phyloP scores from a whole-genome alignment of 1,139 yeast genomes.

The Protomyces arabidopsidicola region DNA sequence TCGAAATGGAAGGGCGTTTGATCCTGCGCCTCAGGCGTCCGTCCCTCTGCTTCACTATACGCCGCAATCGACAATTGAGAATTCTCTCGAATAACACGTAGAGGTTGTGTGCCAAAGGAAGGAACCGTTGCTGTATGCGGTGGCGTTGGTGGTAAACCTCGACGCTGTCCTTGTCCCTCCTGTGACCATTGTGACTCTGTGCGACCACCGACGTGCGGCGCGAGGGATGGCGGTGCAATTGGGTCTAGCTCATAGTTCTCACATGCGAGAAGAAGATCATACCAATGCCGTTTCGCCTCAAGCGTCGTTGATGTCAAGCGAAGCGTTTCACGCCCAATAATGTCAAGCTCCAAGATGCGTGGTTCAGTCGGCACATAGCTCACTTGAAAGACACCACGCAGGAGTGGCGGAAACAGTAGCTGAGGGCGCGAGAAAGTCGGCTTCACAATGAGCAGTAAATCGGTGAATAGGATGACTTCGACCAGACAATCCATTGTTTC shows the following conservation, averaged over 20 bases:
- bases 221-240: conserved; percentile 8
- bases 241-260: conserved; percentile 21
- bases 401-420: conserved; percentile 18
- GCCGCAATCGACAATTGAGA: conserved; percentile 23
- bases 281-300: conserved; percentile 14
- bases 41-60: conserved; percentile 16
- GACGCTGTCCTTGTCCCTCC: background rate
- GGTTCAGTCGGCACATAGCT: conserved; percentile 12
- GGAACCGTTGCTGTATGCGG: conserved; percentile 17
- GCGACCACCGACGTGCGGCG: conserved; percentile 9
- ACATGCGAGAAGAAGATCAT: conserved; percentile 20
- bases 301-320: conserved; percentile 18
- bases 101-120: conserved; percentile 12
- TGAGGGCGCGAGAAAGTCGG: conserved; percentile 20
- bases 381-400: conserved; percentile 21
- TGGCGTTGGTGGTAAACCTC: conserved; percentile 21
- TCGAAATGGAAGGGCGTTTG: conserved; percentile 25
- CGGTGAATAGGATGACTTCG: conserved; percentile 19
- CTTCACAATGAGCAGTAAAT: conserved; percentile 6
- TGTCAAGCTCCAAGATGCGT: conserved; percentile 8
- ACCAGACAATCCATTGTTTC: conserved; percentile 8
- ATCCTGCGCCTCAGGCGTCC: conserved; percentile 21
- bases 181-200: conserved; percentile 11
- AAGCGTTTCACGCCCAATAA: conserved; percentile 20
- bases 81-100: conserved; percentile 24